Conservation (phyloP, 306 rosid genomes). For the Abrus pulchellus region DNA sequence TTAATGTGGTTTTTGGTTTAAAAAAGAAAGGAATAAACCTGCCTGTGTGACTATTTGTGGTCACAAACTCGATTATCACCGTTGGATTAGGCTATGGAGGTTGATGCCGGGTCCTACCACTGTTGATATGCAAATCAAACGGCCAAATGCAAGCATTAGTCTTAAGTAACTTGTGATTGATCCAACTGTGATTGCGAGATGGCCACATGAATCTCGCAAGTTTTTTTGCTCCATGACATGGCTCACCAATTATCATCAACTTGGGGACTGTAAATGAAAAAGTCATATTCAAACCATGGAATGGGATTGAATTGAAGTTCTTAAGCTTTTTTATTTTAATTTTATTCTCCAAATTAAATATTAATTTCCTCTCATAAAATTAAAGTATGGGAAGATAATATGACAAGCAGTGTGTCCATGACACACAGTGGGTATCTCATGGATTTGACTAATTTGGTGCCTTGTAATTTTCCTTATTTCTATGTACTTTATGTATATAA, state of each 20-base stretch:
- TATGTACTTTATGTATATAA: constrained; percentile 38
- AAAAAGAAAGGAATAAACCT: constrained; percentile 30
- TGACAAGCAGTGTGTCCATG: constrained; percentile 59
- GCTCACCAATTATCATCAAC: neutral
- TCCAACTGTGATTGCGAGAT: constrained; percentile 40
- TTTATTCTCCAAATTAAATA: constrained; percentile 39
- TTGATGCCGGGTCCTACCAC: constrained; percentile 21
- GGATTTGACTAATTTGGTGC: constrained; percentile 68
- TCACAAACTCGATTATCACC: constrained; percentile 52
- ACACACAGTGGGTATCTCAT: constrained; percentile 73
- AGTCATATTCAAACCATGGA: neutral
- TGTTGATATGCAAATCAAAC: constrained; percentile 37
- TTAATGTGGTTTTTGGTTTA: constrained; percentile 44
- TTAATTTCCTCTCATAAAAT: neutral
- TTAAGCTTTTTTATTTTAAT: neutral
- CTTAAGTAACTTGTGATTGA: constrained; percentile 24
- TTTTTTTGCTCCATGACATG: constrained; percentile 11
- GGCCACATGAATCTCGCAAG: constrained; percentile 45
- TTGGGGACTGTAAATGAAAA: constrained; percentile 4
- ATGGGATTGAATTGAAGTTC: constrained; percentile 7
- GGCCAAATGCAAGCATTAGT: constrained; percentile 14
- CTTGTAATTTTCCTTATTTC: constrained; percentile 45
- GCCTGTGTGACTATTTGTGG: constrained; percentile 36
- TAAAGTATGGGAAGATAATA: neutral
- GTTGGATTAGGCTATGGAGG: constrained; percentile 52